These are phyloP conservation scores for Schoenoplectus tabernaemontani DNA, from an alignment of 202 grass and related monocot genomes.

Conservation along the genomic window DNA sequence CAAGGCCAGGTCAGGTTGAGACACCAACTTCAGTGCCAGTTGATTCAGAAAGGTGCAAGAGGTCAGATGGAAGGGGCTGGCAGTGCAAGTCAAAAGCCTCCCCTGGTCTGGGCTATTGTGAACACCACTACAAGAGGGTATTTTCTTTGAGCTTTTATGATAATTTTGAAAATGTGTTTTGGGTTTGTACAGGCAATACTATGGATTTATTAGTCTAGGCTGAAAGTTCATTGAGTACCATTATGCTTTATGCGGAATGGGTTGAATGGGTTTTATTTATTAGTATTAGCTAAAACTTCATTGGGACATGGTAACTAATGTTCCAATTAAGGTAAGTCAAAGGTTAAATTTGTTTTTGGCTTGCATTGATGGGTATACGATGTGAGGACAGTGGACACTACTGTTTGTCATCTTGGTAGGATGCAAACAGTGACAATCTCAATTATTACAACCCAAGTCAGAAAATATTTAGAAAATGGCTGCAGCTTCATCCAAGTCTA, in stretches of 20 bases:
- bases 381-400: background rate
- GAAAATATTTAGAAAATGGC: background rate
- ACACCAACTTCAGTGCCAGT: background rate
- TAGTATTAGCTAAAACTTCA: background rate
- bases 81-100: slow-evolving; percentile 46
- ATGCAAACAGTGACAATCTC: background rate
- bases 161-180: background rate
- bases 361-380: background rate
- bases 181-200: background rate
- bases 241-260: background rate
- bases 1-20: slow-evolving; percentile 1
- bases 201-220: background rate
- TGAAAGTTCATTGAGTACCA: background rate
- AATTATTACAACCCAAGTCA: background rate
- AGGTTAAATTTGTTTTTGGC: background rate
- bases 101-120: slow-evolving; percentile 62
- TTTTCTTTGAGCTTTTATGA: background rate
- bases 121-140: slow-evolving; percentile 62
- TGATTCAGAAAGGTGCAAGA: slow-evolving; percentile 23
- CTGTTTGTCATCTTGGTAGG: background rate
- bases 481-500: background rate
- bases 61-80: slow-evolving; percentile 67
- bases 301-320: background rate
- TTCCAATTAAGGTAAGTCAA: background rate
- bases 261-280: background rate